These are phyloP conservation scores for Bertia moriformis DNA, from an alignment of 2,329 filamentous ascomycete species.

Conservation along the genomic window DNA sequence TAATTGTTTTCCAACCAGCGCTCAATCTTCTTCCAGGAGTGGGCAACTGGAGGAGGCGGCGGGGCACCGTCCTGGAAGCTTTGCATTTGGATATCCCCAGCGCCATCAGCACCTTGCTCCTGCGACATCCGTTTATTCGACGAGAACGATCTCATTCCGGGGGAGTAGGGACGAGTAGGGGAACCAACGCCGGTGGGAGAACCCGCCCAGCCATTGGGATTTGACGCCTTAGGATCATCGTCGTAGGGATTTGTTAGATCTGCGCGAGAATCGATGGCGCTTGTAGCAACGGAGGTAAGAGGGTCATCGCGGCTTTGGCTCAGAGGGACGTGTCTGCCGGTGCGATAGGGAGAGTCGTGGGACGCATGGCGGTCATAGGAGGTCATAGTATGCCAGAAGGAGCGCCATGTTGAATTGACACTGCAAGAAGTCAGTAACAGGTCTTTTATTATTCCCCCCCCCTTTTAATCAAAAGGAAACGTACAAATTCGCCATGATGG, in stretches of 20 bases:
- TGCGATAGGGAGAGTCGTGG: constrained; percentile 84
- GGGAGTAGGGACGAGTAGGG: constrained; percentile 64
- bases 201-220: constrained; percentile 39
- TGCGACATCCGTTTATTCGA: constrained; percentile 45
- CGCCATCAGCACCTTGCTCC: constrained; percentile 55
- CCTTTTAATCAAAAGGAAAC: too few relatives aligned
- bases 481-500: not conserved
- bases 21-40: constrained; percentile 92
- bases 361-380: constrained; percentile 56
- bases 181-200: constrained; percentile 41
- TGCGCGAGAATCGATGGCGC: constrained; percentile 70
- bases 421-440: too few relatives aligned
- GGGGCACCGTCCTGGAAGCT: constrained; percentile 83
- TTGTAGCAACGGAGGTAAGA: constrained; percentile 75
- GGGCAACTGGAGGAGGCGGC: constrained; percentile 70
- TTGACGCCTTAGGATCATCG: constrained; percentile 50
- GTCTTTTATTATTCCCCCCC: too few relatives aligned
- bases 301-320: constrained; percentile 68
- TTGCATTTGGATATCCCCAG: constrained; percentile 88
- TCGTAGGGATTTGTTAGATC: constrained; percentile 69
- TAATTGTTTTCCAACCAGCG: constrained; percentile 90
- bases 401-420: constrained; percentile 61
- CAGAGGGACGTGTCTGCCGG: constrained; percentile 77
- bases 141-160: constrained; percentile 71
- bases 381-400: constrained; percentile 88